Percentiles rank a stretch among this genome's conserved stretches.
phyloP scores from a whole-genome alignment of 1,139 yeast genomes.

The Nakaseomyces glabratus region DNA sequence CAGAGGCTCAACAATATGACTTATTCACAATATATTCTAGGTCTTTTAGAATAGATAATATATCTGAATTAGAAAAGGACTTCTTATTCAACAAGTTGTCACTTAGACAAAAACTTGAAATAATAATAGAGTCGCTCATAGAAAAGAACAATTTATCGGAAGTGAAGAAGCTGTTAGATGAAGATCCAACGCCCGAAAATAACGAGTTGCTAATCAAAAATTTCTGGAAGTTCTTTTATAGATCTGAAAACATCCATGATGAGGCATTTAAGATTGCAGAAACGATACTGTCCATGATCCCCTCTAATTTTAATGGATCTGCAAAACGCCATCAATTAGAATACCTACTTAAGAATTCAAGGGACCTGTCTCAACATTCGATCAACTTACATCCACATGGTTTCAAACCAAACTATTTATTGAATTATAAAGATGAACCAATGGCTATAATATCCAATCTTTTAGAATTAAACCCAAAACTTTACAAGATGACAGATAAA shows the following conservation, averaged over 20 bases:
- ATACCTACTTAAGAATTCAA: constrained; percentile 34
- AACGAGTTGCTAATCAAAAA: constrained; percentile 28
- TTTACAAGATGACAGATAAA: constrained; percentile 43
- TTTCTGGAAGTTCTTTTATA: constrained; percentile 48
- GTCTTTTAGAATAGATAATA: not conserved
- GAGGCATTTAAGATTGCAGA: constrained; percentile 34
- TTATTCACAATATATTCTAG: constrained; percentile 1
- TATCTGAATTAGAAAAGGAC: not conserved
- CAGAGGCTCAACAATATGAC: constrained; percentile 3
- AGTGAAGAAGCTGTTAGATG: constrained; percentile 13
- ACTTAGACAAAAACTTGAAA: constrained; percentile 12
- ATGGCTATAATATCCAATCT: constrained; percentile 35
- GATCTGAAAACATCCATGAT: constrained; percentile 8
- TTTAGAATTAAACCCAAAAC: constrained; percentile 46
- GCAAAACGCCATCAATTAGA: constrained; percentile 15
- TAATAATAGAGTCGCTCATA: constrained; percentile 20
- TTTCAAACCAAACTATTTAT: constrained; percentile 34
- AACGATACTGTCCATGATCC: constrained; percentile 20
- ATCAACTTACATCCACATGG: constrained; percentile 32
- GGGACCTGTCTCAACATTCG: constrained; percentile 32
- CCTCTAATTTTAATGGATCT: not conserved
- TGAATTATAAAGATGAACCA: constrained; percentile 29
- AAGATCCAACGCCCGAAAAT: constrained; percentile 16
- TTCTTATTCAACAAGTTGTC: constrained; percentile 15
- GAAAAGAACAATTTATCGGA: constrained; percentile 21